Percentiles rank a stretch among this genome's conserved stretches.
Conservation (phyloP, 2,329 filamentous ascomycete genomes). For the Trichoderma brevicompactum region DNA sequence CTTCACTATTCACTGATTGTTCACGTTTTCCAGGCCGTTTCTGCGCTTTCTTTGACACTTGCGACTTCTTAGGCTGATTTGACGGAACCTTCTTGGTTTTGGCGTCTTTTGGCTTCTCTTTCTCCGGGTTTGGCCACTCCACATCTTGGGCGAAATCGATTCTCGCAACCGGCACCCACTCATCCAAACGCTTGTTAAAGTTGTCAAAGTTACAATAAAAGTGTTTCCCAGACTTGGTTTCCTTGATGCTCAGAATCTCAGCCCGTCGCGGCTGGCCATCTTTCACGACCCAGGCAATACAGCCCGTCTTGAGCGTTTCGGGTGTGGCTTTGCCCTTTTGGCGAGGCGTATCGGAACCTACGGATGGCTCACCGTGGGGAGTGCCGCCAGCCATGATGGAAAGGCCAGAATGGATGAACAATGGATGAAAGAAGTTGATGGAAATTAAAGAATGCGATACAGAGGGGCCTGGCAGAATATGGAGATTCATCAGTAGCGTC, state of each 20-base stretch:
- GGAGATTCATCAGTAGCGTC: neutral
- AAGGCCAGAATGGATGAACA: conserved; percentile 21
- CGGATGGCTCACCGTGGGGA: conserved; percentile 55
- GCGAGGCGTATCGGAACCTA: conserved; percentile 61
- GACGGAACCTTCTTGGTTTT: conserved; percentile 74
- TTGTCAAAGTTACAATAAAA: conserved; percentile 99
- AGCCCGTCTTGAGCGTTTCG: conserved; percentile 70
- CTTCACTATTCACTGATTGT: conserved; percentile 58
- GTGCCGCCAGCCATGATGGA: conserved; percentile 60
- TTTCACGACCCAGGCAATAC: conserved; percentile 65
- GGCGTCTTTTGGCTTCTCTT: conserved; percentile 73
- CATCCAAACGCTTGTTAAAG: conserved; percentile 85
- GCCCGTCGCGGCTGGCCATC: conserved; percentile 88
- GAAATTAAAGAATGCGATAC: conserved; percentile 6
- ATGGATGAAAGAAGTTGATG: conserved; percentile 14
- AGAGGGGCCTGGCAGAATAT: conserved; percentile 27
- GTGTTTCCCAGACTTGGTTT: conserved; percentile 82
- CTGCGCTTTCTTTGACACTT: conserved; percentile 61
- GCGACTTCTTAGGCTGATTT: conserved; percentile 59
- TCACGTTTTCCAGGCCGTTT: conserved; percentile 61
- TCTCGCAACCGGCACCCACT: conserved; percentile 84
- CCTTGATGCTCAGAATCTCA: conserved; percentile 93
- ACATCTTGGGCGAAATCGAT: conserved; percentile 90
- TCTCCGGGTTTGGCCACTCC: conserved; percentile 93
- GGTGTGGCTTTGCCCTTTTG: conserved; percentile 83